Percentiles rank a stretch among this genome's conserved stretches.
These are phyloP conservation scores for Geoglossum cookeanum DNA, from an alignment of 2,329 filamentous ascomycete genomes.

Conservation along the genomic window DNA sequence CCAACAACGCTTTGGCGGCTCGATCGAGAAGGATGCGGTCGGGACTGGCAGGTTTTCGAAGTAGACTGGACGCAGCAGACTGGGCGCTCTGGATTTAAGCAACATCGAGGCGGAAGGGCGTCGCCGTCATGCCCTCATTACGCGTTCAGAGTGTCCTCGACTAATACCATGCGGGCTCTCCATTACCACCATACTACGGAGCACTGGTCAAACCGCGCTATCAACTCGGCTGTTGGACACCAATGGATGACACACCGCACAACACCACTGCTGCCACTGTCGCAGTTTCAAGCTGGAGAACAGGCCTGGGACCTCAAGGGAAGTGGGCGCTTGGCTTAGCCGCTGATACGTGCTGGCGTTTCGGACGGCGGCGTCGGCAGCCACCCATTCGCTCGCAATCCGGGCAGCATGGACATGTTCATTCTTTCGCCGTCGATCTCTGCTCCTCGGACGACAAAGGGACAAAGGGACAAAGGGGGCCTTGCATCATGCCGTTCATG, in stretches of 20 bases:
- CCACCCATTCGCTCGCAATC: not conserved
- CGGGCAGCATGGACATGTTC: not conserved
- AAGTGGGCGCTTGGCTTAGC: not conserved
- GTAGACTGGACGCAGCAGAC: not conserved
- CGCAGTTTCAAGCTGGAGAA: not conserved
- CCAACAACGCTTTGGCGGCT: not conserved
- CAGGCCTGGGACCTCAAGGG: not conserved
- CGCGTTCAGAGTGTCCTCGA: no score
- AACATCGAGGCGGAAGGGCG: no score
- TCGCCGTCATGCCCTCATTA: no score
- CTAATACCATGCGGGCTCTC: no score
- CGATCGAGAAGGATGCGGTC: not conserved
- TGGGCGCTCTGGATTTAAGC: no score
- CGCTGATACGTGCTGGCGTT: not conserved
- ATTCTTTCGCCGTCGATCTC: not conserved
- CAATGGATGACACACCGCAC: not conserved
- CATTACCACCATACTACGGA: not conserved
- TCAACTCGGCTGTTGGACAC: not conserved
- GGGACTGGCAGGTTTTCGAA: not conserved
- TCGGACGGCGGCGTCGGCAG: not conserved
- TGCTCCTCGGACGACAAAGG: not conserved
- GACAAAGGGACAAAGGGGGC: not conserved
- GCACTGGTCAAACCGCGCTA: not conserved
- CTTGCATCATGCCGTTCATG: not conserved
- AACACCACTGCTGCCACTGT: not conserved